Base-by-base conservation (phyloP, 441 rosid species). In the Mallotus japonicus region DNA sequence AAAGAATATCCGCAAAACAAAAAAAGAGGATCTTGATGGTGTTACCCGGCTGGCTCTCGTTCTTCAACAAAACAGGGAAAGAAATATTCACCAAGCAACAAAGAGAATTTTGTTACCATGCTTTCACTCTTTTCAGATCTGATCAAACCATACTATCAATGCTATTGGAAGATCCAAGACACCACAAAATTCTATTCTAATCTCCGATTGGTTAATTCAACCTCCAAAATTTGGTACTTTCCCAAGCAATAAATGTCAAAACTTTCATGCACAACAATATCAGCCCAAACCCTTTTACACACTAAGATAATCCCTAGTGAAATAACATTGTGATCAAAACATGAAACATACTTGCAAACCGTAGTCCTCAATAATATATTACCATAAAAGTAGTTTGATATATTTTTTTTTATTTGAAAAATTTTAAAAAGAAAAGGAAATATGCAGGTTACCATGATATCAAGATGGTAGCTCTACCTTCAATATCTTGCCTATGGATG, bases 401-500 rank as follows among this genome's bases (percentile, higher is more conserved):
- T 34, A 61, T 19, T 17, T 58, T 19, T 17, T 58, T 1, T 12
- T 10, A 19, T 13, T 9, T 34, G 37, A 5, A 1, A 34, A 34
- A 54, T 55, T 55, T 54, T 17, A 64, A 9, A 22, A 40, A 49
- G 34, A 17, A 14, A 73, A 28, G 40, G 62, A 67, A 0, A 34
- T 13, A 56, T 14, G 6, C 16, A 68, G 8, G 28, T 11, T 58
- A 20, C 47, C 67, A 15, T 53, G 46, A 72, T 57, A 32, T 57
- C 71, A 65, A 15, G 50, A 71, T 58, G 47, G 77, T 28, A 64
- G 64, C 73, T 70, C 65, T 71, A 88, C 99, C 97, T 91, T 95
- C 83, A 95, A 76, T 79, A 95, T 91, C 87, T 92, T 95, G 81
- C 97, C 99, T 61, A 95, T 95, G 69, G 99, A 92, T 34, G 92